phyloP scores from a whole-genome alignment of 306 rosid genomes.

The Vigna unguiculata region DNA sequence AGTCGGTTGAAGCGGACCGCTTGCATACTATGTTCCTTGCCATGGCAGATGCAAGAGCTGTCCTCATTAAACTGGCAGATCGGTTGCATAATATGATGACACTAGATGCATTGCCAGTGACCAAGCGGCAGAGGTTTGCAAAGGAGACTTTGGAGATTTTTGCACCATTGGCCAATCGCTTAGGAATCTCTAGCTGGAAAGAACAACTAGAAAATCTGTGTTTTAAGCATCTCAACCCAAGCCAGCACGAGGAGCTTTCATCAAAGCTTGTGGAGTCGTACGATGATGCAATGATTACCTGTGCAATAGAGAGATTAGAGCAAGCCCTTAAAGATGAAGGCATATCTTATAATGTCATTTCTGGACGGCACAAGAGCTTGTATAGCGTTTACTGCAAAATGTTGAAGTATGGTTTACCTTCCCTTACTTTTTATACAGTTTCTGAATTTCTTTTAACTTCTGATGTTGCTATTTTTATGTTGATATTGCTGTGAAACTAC shows the following conservation, averaged over 20 bases:
- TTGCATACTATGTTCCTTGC: constrained; percentile 98
- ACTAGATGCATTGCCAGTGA: constrained; percentile 74
- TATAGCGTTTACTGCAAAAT: constrained; percentile 87
- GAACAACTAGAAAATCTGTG: constrained; percentile 86
- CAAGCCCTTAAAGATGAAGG: constrained; percentile 71
- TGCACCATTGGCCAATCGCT: constrained; percentile 91
- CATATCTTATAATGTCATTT: constrained; percentile 77
- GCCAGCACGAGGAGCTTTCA: constrained; percentile 72
- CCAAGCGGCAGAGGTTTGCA: constrained; percentile 89
- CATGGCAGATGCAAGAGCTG: constrained; percentile 98
- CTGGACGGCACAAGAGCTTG: constrained; percentile 94
- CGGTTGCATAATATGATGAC: constrained; percentile 97
- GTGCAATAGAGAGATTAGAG: constrained; percentile 73
- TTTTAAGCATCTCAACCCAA: constrained; percentile 85
- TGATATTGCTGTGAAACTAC: background rate
- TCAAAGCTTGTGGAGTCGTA: constrained; percentile 77
- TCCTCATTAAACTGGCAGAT: constrained; percentile 92
- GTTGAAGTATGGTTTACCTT: constrained; percentile 69
- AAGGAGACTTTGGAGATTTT: constrained; percentile 98
- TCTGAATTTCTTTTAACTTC: background rate
- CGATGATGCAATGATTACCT: constrained; percentile 81
- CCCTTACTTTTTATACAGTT: constrained; percentile 24
- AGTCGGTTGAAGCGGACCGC: constrained; percentile 90
- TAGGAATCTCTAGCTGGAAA: constrained; percentile 95
- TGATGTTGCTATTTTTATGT: background rate